Evolutionary conservation across 176 grass and related monocot genomes (phyloP).

Genomic region (Metroxylon sagu): DNA sequence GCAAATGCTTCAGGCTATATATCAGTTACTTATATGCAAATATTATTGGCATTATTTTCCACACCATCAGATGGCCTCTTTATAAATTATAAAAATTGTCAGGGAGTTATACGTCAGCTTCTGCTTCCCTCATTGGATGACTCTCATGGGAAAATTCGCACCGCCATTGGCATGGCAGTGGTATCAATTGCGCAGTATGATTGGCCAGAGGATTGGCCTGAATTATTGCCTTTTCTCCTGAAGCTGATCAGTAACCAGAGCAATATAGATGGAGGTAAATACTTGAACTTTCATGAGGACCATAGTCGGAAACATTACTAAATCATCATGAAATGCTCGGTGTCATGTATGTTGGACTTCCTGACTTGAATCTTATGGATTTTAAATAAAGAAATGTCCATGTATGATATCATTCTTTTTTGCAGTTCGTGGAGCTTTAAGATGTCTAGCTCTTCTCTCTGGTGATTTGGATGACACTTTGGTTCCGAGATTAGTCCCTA

Average conservation of each 20-base stretch:
- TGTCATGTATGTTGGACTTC: no score
- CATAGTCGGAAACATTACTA: no score
- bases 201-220: constrained; percentile 94
- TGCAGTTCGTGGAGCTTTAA: constrained; percentile 84
- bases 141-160: constrained; percentile 80
- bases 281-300: no score
- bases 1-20: no score
- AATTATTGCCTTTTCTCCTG: constrained; percentile 80
- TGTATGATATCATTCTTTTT: neutral
- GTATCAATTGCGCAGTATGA: constrained; percentile 86
- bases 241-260: constrained; percentile 69
- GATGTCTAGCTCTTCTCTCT: constrained; percentile 84
- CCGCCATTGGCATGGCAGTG: constrained; percentile 82
- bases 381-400: no score
- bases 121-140: constrained; percentile 74
- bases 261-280: constrained; percentile 74
- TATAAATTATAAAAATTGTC: constrained; percentile 12
- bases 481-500: constrained; percentile 79
- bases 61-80: neutral
- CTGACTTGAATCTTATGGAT: no score
- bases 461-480: constrained; percentile 89
- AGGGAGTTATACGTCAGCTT: constrained; percentile 72
- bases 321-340: no score
- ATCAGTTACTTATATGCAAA: no score
- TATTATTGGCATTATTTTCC: no score